Conservation (phyloP, 2,329 filamentous ascomycete genomes). For the Fonsecaea multimorphosa region DNA sequence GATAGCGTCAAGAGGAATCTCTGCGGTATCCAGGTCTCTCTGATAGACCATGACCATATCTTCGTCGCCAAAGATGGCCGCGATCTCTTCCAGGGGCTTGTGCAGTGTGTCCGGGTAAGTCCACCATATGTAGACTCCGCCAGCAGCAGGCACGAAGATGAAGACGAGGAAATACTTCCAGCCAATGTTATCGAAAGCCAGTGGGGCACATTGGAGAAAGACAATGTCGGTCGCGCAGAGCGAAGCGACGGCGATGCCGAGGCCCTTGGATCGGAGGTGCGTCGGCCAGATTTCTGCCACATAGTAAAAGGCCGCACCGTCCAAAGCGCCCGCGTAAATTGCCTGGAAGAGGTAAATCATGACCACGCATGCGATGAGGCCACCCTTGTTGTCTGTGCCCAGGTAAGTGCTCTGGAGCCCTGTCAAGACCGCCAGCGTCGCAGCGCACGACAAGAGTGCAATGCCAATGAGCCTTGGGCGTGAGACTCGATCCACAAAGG, state of each 20-base stretch:
- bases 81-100: constrained; percentile 44
- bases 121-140: constrained; percentile 14
- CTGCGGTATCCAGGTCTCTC: too few relatives aligned
- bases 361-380: constrained; percentile 15
- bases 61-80: constrained; percentile 44
- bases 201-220: constrained; percentile 35
- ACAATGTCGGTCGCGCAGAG: constrained; percentile 19
- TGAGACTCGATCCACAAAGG: constrained; percentile 28
- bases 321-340: constrained; percentile 1
- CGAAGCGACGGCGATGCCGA: constrained; percentile 15
- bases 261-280: constrained; percentile 25
- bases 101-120: constrained; percentile 42
- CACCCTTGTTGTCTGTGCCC: constrained; percentile 18
- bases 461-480: constrained; percentile 38
- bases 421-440: constrained; percentile 11
- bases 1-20: too few relatives aligned
- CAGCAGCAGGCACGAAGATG: constrained; percentile 23
- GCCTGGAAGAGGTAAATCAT: constrained; percentile 9
- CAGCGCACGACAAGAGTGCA: constrained; percentile 23
- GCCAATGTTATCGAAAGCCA: constrained; percentile 24
- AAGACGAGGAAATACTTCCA: constrained; percentile 42
- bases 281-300: constrained; percentile 21
- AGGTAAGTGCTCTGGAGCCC: constrained; percentile 21
- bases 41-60: not conserved
- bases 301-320: constrained; percentile 18